A percentile compares a stretch with the other conserved stretches of the same genome.
These are phyloP conservation scores for Kwoniella sp. DNA, from an alignment of 768 basidiomycete genomes.

Conservation along the genomic window DNA sequence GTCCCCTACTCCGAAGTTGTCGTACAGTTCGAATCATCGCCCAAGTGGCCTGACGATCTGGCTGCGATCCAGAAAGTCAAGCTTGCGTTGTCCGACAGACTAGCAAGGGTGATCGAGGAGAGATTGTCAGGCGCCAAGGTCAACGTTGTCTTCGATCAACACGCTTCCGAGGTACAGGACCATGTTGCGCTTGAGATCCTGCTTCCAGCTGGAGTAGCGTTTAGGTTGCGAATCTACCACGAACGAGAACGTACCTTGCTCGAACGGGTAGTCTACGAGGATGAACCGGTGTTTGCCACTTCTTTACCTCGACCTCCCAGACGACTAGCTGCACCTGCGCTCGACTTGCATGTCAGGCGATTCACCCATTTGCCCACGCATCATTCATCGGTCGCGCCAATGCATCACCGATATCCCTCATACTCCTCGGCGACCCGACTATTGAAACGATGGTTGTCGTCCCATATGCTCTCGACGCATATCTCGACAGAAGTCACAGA, in stretches of 20 bases:
- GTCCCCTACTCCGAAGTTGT: slow-evolving; percentile 71
- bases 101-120: slow-evolving; percentile 68
- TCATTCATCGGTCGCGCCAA: slow-evolving; percentile 75
- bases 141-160: slow-evolving; percentile 63
- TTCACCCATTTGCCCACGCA: slow-evolving; percentile 82
- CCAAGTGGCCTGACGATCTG: slow-evolving; percentile 92
- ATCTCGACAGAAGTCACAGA: slow-evolving; percentile 79
- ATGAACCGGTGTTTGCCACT: slow-evolving; percentile 36
- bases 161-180: slow-evolving; percentile 67
- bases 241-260: slow-evolving; percentile 80
- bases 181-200: slow-evolving; percentile 73
- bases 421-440: slow-evolving; percentile 83
- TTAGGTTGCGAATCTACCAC: slow-evolving; percentile 79
- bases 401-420: slow-evolving; percentile 76
- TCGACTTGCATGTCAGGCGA: slow-evolving; percentile 63
- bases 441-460: slow-evolving; percentile 87
- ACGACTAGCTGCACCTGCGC: slow-evolving; percentile 38
- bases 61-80: slow-evolving; percentile 91
- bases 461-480: slow-evolving; percentile 76
- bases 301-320: slow-evolving; percentile 40
- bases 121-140: slow-evolving; percentile 62
- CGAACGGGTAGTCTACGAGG: slow-evolving; percentile 64
- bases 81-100: slow-evolving; percentile 81
- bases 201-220: slow-evolving; percentile 82
- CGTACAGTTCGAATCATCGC: slow-evolving; percentile 88